Evolutionary conservation across 192 early-diverging fungal genomes (phyloP).

Genomic region (Podila minutissima): DNA sequence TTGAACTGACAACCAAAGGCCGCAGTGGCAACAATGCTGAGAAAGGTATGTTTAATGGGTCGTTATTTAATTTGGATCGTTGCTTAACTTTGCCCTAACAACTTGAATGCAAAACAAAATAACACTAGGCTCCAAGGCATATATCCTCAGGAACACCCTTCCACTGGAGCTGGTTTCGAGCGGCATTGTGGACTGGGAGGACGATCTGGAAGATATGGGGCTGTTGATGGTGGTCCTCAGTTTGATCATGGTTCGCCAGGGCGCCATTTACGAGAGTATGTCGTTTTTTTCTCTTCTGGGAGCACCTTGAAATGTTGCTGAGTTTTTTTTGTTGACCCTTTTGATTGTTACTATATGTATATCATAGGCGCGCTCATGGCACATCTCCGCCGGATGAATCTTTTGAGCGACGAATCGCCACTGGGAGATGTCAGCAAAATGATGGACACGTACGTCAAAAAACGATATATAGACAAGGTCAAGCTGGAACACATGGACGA

Average conservation of each 20-base stretch:
- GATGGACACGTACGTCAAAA: slow-evolving; percentile 55
- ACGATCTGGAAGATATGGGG: slow-evolving; percentile 56
- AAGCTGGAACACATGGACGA: slow-evolving; percentile 51
- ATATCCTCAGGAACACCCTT: slow-evolving; percentile 56
- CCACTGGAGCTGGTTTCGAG: slow-evolving; percentile 37
- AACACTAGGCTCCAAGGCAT: slow-evolving; percentile 43
- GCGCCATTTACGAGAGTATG: slow-evolving; percentile 57
- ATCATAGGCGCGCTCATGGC: slow-evolving; percentile 37
- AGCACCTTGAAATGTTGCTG: not conserved
- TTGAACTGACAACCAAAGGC: slow-evolving; percentile 58
- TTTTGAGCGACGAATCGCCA: slow-evolving; percentile 24
- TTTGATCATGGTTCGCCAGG: slow-evolving; percentile 67
- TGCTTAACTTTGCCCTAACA: not conserved
- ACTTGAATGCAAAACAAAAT: not conserved
- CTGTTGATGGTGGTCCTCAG: slow-evolving; percentile 66
- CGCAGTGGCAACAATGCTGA: slow-evolving; percentile 17
- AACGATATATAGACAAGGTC: slow-evolving; percentile 59
- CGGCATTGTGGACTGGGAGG: slow-evolving; percentile 50
- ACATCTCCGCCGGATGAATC: slow-evolving; percentile 38
- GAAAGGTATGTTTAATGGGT: slow-evolving; percentile 16
- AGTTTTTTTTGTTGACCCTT: not conserved
- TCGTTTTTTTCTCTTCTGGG: not conserved
- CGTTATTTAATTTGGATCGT: not conserved
- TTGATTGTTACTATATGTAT: not conserved
- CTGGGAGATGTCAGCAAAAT: slow-evolving; percentile 52